These are phyloP conservation scores for Panus rudis DNA, from an alignment of 768 basidiomycete species.

Conservation along the genomic window DNA sequence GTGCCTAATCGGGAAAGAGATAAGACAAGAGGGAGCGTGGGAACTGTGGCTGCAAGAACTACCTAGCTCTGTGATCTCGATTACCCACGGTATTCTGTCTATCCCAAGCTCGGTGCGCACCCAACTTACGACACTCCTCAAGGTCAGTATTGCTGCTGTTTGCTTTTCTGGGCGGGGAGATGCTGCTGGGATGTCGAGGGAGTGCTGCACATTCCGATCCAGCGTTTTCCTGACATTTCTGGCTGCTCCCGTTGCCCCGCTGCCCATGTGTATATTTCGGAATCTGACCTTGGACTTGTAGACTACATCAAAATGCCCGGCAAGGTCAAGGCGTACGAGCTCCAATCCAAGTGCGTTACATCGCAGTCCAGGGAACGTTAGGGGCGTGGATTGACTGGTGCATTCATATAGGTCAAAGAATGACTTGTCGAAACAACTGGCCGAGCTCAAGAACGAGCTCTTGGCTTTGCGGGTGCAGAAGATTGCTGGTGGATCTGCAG, in stretches of 20 bases:
- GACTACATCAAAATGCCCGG: constrained; percentile 55
- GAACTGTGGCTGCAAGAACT: constrained; percentile 40
- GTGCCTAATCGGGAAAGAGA: constrained; percentile 6
- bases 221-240: too few relatives aligned
- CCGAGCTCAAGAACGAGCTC: constrained; percentile 94
- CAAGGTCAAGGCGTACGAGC: constrained; percentile 95
- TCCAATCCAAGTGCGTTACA: constrained; percentile 80
- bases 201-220: too few relatives aligned
- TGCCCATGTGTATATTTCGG: too few relatives aligned
- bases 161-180: too few relatives aligned
- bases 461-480: constrained; percentile 93
- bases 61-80: constrained; percentile 24
- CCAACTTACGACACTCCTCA: constrained; percentile 29
- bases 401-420: constrained; percentile 73
- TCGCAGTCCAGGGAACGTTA: not conserved
- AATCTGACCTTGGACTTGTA: constrained; percentile 11
- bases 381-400: not conserved
- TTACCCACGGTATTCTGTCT: constrained; percentile 24
- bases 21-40: too few relatives aligned
- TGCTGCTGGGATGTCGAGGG: too few relatives aligned
- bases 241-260: too few relatives aligned
- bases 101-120: constrained; percentile 20
- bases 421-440: constrained; percentile 91
- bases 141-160: constrained; percentile 32
- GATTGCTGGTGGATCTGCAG: constrained; percentile 90